Evolutionary conservation across 129 eudicot species (phyloP).

Genomic region (Deinandra increscens): DNA sequence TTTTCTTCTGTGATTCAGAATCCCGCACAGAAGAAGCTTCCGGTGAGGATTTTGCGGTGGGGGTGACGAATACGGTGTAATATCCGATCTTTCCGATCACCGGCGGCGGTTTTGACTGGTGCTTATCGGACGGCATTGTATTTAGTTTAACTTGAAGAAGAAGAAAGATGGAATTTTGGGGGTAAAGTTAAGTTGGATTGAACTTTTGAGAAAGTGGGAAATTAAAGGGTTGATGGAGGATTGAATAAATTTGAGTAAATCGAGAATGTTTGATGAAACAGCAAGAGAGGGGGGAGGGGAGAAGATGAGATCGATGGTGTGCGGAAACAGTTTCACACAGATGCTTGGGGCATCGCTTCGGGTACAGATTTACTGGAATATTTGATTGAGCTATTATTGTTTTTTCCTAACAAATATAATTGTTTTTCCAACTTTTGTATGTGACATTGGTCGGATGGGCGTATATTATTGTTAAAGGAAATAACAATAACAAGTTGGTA

Average conservation of each 20-base stretch:
- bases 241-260: neutral
- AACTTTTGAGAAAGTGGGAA: slow-evolving; percentile 26
- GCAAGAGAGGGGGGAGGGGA: neutral
- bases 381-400: neutral
- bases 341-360: slow-evolving; percentile 25
- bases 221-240: slow-evolving; percentile 21
- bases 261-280: slow-evolving; percentile 30
- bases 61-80: slow-evolving; percentile 86
- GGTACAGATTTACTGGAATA: slow-evolving; percentile 21
- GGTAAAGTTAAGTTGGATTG: neutral
- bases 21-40: slow-evolving; percentile 10
- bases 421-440: neutral
- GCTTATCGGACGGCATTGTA: slow-evolving; percentile 50
- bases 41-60: slow-evolving; percentile 41
- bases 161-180: no score
- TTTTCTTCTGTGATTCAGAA: slow-evolving; percentile 32
- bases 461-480: no score
- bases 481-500: no score
- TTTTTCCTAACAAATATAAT: neutral
- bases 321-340: slow-evolving; percentile 27
- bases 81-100: slow-evolving; percentile 94
- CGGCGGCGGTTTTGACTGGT: slow-evolving; percentile 54
- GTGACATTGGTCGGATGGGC: neutral
- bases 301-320: slow-evolving; percentile 14
- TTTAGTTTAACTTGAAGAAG: neutral